These are phyloP conservation scores for Naematelia encephala DNA, from an alignment of 768 basidiomycete species.

Conservation along the genomic window DNA sequence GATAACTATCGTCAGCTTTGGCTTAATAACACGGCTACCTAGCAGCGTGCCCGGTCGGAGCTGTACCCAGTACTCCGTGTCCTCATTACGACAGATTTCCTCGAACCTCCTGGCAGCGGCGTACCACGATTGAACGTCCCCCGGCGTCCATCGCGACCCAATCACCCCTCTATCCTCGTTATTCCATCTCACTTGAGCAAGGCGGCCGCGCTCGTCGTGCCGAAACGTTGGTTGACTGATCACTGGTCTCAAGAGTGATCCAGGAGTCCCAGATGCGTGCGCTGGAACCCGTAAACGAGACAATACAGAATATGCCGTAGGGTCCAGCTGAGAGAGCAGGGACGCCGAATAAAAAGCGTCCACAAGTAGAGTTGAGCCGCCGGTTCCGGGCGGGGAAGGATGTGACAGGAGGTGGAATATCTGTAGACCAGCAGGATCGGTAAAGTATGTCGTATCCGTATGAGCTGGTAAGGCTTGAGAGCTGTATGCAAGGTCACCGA, in stretches of 20 bases:
- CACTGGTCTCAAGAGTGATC: constrained; percentile 53
- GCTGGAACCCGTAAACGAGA: constrained; percentile 68
- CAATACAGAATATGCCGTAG: constrained; percentile 66
- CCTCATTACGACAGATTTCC: constrained; percentile 65
- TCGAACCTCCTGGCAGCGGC: constrained; percentile 78
- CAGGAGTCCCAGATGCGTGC: constrained; percentile 80
- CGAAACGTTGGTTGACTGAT: constrained; percentile 68
- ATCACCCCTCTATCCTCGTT: constrained; percentile 88
- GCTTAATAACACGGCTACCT: constrained; percentile 59
- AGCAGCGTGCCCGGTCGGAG: constrained; percentile 69
- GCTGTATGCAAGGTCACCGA: constrained; percentile 92
- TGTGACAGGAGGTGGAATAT: constrained; percentile 85
- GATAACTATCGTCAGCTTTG: constrained; percentile 58
- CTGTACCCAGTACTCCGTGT: constrained; percentile 89
- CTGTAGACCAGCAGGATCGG: constrained; percentile 92
- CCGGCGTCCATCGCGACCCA: constrained; percentile 55
- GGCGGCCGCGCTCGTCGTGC: constrained; percentile 64
- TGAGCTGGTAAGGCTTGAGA: constrained; percentile 82
- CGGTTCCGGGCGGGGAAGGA: constrained; percentile 62
- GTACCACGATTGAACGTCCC: constrained; percentile 78
- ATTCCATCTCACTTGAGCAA: constrained; percentile 85
- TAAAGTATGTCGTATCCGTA: constrained; percentile 73
- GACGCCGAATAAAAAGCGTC: constrained; percentile 92
- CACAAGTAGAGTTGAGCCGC: constrained; percentile 86
- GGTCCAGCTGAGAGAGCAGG: constrained; percentile 68